phyloP scores from a whole-genome alignment of 805 yeast species.

The Ogataea chonburiensis region DNA sequence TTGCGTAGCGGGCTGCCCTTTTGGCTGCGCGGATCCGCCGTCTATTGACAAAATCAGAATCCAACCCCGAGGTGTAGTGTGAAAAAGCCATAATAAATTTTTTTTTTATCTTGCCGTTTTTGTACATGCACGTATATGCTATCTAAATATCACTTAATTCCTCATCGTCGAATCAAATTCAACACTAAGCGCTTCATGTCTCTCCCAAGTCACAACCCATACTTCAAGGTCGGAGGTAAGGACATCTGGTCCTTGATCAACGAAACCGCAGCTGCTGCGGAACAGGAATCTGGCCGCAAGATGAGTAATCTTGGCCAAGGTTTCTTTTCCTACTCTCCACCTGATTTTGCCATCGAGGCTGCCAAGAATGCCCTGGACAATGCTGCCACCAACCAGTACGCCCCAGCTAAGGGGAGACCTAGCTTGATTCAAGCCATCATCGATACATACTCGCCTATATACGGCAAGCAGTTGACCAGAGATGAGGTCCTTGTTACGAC shows the following conservation, averaged over 20 bases:
- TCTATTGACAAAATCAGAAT: conserved; percentile 9
- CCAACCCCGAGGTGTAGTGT: conserved; percentile 5
- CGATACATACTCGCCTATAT: conserved; percentile 66
- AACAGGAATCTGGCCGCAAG: conserved; percentile 64
- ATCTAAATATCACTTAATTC: conserved; percentile 6
- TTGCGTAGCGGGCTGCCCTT: conserved; percentile 8
- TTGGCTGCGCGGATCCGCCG: conserved; percentile 8
- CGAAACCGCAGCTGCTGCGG: conserved; percentile 89
- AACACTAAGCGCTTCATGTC: conserved; percentile 18
- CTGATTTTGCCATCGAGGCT: conserved; percentile 84
- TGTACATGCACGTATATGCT: conserved; percentile 11
- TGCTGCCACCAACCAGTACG: conserved; percentile 85
- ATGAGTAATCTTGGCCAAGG: conserved; percentile 95
- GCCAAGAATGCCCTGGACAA: conserved; percentile 71
- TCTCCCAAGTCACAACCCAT: conserved; percentile 56
- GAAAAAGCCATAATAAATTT: conserved; percentile 9
- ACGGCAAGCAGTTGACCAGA: conserved; percentile 54
- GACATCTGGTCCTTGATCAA: conserved; percentile 96
- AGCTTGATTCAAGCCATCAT: conserved; percentile 68
- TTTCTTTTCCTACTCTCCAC: conserved; percentile 94
- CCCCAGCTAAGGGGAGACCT: conserved; percentile 87
- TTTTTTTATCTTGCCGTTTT: conserved; percentile 5
- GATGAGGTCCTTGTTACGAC: conserved; percentile 80
- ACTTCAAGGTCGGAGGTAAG: conserved; percentile 69
- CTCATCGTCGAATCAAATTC: conserved; percentile 1